phyloP scores from a whole-genome alignment of 1,284 basidiomycete species.

The Vanrija humicola region DNA sequence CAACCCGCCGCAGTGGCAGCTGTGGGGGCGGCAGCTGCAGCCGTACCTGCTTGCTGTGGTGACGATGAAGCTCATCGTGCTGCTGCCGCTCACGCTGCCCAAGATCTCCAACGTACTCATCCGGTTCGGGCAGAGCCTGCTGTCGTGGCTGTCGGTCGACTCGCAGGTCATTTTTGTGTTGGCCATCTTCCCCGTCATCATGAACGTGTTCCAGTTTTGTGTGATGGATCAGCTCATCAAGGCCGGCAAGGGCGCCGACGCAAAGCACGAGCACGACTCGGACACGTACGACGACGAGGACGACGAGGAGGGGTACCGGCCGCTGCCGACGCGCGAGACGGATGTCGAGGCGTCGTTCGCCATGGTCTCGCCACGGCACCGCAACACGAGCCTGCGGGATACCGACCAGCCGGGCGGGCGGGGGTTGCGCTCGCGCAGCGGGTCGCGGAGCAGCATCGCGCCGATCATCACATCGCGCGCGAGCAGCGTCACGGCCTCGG shows the following conservation, averaged over 20 bases:
- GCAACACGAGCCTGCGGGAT: too few relatives aligned
- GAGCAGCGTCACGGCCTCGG: too few relatives aligned
- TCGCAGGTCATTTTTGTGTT: constrained; percentile 81
- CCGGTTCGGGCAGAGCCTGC: constrained; percentile 70
- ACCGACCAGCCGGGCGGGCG: too few relatives aligned
- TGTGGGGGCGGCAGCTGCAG: constrained; percentile 72
- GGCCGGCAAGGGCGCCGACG: constrained; percentile 21
- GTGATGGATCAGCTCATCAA: constrained; percentile 50
- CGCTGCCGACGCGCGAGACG: constrained; percentile 9
- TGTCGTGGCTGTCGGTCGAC: constrained; percentile 72
- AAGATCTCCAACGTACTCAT: constrained; percentile 65
- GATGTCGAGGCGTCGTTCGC: not conserved
- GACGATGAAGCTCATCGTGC: constrained; percentile 85
- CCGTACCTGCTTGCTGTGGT: constrained; percentile 79
- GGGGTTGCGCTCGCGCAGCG: too few relatives aligned
- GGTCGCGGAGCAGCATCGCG: too few relatives aligned
- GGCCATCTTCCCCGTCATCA: constrained; percentile 87
- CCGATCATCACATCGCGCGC: too few relatives aligned
- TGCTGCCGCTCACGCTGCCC: constrained; percentile 61
- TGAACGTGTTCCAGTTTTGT: constrained; percentile 75
- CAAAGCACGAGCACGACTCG: not conserved
- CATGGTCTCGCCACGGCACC: too few relatives aligned
- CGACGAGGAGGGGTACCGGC: constrained; percentile 13
- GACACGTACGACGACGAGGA: constrained; percentile 8
- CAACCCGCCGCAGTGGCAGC: constrained; percentile 57